Evolutionary conservation across 495 filamentous ascomycete species (phyloP), one percentile per base, ranked within the genome.

Genomic region (Lasiosphaeria miniovina): DNA sequence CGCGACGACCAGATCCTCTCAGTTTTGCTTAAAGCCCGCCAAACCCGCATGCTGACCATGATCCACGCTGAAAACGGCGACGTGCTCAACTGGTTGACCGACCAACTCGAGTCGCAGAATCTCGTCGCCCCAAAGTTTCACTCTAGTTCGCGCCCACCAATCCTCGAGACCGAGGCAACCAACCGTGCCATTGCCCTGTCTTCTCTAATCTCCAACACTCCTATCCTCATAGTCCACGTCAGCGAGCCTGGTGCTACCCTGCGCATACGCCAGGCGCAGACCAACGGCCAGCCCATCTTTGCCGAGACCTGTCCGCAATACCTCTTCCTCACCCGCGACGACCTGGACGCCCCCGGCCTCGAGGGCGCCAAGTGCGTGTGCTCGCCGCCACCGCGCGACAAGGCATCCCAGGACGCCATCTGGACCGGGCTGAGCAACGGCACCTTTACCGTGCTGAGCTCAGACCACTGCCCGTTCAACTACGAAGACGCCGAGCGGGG

Each of bases 271-370:
- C 59, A 71, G 9, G 85, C 85, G 4, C 84, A 88, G 61, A 83
- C 78, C 2, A 63, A 69, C 43, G 74, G 80, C 0, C 74, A 85
- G 31, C 84, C 84, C 1, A 73, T 88, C 4, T 80, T 84, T 64
- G 85, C 82, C 12, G 85, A 88, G 69, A 88, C 84, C 9, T 87
- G 84, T 64, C 85, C 85, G 6, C 84, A 88, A 57, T 88, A 88
- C 63, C 72, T 87, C n/a, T 83, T 84, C 61, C 74, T 88, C 3
- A 82, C 79, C 4, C 74, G 79, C 6, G 77, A 81, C 45, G 74
- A 75, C 57, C 68, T 85, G 31, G 74, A 77, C 54, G 69, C 71
- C 24, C 76, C 77, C 4, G 79, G 75, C 3, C 85, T 85, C 65
- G 73, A 78, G 41, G 84, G 79, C n/a, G 78, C 79, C 2, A 81